Evolutionary conservation across 2,329 filamentous ascomycete species (phyloP), one percentile per base, ranked within the genome.

Genomic region (Xylaria sp.): DNA sequence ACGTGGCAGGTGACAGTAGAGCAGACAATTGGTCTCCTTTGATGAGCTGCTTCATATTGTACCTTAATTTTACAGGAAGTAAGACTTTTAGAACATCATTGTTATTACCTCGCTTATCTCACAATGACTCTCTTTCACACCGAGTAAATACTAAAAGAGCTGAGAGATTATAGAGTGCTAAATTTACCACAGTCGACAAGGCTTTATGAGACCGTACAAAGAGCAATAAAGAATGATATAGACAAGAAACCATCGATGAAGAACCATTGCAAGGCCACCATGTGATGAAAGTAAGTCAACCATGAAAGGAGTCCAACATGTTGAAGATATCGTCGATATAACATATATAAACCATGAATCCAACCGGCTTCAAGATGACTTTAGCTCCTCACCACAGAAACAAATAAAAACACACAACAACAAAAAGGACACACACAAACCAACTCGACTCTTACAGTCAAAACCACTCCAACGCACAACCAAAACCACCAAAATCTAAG

Each of bases 141-240:
- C 36, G 15, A 13, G 33, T 46, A 33, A 31, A 13, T 15, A 31
- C 15, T 43, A 18, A 23, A 55, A 55, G 43, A 25, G 39, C 15
- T 23, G 20, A 39, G 4, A 8, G 25, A 43, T 23, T 46, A 18
- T 18, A 13, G 7, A 15, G 3, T 23, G 23, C 60, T 55, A 62
- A 55, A 56, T 56, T 48, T 48, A 56, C 36, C 25, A 33, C 39
- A 48, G 18, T 9, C 6, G 13, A 63, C 52, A 63, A 63, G 48
- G 39, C 61, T 48, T 48, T 62, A 33, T 62, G 4, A 48, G 43
- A n/a, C 6, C 6, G 0, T 3, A 31, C 23, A 43, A 31, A 33
- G 36, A 36, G 13, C 4, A 54, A 18, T 6, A 63, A 36, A 55
- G 48, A 20, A 23, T 20, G 25, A 3, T 23, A n/a, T 3, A 5